Percentiles rank a stretch among this genome's conserved stretches.
Conservation (phyloP, 2,329 filamentous ascomycete species). For the Graphiopsis chlorocephala region DNA sequence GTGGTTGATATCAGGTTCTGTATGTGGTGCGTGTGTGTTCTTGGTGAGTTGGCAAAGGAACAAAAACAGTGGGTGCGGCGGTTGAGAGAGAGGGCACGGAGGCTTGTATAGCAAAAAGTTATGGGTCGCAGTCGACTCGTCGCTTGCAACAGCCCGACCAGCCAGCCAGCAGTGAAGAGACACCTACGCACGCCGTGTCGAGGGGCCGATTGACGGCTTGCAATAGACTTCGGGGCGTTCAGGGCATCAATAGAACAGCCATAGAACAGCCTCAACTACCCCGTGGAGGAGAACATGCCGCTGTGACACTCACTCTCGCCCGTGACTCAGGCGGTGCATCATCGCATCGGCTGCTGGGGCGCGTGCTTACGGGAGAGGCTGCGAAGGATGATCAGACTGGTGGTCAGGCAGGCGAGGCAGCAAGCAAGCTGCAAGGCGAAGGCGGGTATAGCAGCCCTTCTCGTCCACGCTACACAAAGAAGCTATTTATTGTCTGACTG, state of each 20-base stretch:
- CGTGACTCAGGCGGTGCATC: slow-evolving; percentile 6
- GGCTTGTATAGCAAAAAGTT: neutral
- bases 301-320: neutral
- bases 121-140: neutral
- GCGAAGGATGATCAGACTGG: neutral
- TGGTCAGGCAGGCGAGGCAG: neutral
- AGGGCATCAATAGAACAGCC: slow-evolving; percentile 3
- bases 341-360: neutral
- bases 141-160: neutral
- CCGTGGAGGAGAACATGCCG: slow-evolving; percentile 12
- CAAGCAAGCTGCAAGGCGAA: neutral
- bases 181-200: neutral
- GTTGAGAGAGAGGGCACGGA: neutral
- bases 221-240: slow-evolving; percentile 4
- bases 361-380: slow-evolving; percentile 11
- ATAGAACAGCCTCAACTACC: slow-evolving; percentile 9
- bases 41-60: neutral
- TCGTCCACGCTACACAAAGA: slow-evolving; percentile 8
- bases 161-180: slow-evolving; percentile 3
- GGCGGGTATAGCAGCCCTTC: neutral
- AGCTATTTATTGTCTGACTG: slow-evolving; percentile 7
- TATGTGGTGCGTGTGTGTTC: neutral
- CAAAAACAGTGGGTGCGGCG: neutral
- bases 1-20: too few relatives aligned
- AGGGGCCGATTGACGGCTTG: slow-evolving; percentile 11